Evolutionary conservation across 768 basidiomycete species (phyloP).

Genomic region (Tulasnella sp.): DNA sequence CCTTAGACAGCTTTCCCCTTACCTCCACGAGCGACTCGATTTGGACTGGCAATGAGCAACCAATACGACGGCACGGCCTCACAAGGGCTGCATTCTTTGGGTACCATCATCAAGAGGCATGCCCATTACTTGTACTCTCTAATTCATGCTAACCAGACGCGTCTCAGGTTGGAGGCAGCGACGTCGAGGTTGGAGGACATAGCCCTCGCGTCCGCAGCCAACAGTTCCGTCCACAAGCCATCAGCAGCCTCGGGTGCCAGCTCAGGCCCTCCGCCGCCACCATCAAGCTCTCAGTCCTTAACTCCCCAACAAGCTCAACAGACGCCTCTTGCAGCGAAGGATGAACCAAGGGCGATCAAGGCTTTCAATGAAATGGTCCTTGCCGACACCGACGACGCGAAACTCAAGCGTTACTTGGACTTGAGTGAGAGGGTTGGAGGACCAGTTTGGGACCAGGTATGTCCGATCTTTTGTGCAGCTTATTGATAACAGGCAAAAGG

Average conservation of each 20-base stretch:
- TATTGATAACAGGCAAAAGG: neutral
- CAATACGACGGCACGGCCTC: slow-evolving; percentile 15
- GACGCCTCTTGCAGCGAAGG: slow-evolving; percentile 20
- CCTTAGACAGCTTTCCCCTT: neutral
- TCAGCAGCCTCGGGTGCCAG: slow-evolving; percentile 19
- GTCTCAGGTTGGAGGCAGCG: slow-evolving; percentile 74
- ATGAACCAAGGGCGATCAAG: slow-evolving; percentile 50
- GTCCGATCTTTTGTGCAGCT: slow-evolving; percentile 26
- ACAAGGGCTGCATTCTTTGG: slow-evolving; percentile 58
- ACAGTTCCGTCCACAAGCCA: slow-evolving; percentile 25
- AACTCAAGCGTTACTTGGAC: slow-evolving; percentile 64
- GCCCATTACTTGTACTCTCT: neutral
- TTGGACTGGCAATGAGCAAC: slow-evolving; percentile 5
- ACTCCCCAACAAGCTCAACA: slow-evolving; percentile 27
- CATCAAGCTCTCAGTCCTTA: slow-evolving; percentile 30
- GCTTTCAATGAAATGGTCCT: slow-evolving; percentile 71
- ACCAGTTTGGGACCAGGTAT: slow-evolving; percentile 71
- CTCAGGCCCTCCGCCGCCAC: slow-evolving; percentile 26
- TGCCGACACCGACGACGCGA: slow-evolving; percentile 37
- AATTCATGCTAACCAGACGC: neutral
- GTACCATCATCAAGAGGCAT: slow-evolving; percentile 71
- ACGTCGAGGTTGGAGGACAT: slow-evolving; percentile 91
- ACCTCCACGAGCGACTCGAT: neutral
- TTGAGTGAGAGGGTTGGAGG: slow-evolving; percentile 65
- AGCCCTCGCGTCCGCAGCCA: slow-evolving; percentile 42